Percentiles rank a stretch among this genome's conserved stretches.
Evolutionary conservation across 2,329 filamentous ascomycete species (phyloP).

Genomic region (Mycocentrospora acerina): DNA sequence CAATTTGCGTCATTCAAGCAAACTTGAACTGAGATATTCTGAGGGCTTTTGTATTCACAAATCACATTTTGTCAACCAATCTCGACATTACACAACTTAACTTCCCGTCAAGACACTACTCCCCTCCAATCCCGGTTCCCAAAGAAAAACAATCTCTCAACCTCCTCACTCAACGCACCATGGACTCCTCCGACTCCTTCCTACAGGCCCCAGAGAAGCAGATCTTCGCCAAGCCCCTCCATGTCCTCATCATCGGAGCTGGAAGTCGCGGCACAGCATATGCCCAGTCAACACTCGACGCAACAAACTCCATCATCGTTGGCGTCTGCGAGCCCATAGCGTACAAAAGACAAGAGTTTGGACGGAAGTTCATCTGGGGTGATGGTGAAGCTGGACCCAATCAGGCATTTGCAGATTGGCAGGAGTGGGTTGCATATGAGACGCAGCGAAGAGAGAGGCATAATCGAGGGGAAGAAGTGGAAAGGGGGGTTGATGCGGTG

Average conservation of each 20-base stretch:
- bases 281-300: slow-evolving; percentile 20
- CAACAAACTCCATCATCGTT: slow-evolving; percentile 61
- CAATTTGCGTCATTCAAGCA: too few species aligned
- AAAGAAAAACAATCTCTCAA: background rate
- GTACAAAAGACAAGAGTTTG: slow-evolving; percentile 74
- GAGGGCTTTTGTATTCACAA: too few species aligned
- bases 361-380: slow-evolving; percentile 72
- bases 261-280: slow-evolving; percentile 43
- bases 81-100: too few species aligned
- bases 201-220: slow-evolving; percentile 19
- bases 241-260: slow-evolving; percentile 43
- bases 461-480: slow-evolving; percentile 13
- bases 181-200: slow-evolving; percentile 3
- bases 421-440: slow-evolving; percentile 75
- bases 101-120: too few species aligned
- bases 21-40: too few species aligned
- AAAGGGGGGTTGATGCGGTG: slow-evolving; percentile 54
- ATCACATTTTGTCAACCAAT: too few species aligned
- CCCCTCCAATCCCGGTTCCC: background rate
- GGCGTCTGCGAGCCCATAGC: slow-evolving; percentile 79
- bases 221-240: slow-evolving; percentile 26
- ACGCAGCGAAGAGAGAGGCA: slow-evolving; percentile 57
- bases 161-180: background rate
- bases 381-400: slow-evolving; percentile 47
- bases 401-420: slow-evolving; percentile 73